phyloP scores from a whole-genome alignment of 2,329 filamentous ascomycete genomes.

The Neofusicoccum ribis region DNA sequence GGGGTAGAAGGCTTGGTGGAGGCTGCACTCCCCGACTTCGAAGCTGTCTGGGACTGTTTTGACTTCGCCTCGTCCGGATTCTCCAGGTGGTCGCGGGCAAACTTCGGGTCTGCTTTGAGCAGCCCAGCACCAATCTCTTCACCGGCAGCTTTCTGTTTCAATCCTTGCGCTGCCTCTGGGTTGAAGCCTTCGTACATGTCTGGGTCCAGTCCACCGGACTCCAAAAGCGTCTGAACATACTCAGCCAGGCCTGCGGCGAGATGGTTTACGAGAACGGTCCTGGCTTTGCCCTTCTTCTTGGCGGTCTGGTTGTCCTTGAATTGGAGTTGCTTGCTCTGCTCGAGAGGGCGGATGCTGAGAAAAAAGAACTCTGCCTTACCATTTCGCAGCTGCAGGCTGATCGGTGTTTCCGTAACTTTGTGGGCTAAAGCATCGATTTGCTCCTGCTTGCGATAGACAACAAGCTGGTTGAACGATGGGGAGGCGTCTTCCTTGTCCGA shows the following conservation, averaged over 20 bases:
- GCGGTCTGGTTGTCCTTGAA: not conserved
- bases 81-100: not conserved
- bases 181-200: conserved; percentile 5
- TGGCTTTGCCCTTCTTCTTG: not conserved
- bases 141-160: not conserved
- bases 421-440: not conserved
- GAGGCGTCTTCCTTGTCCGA: not conserved
- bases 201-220: not conserved
- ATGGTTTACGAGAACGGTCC: not conserved
- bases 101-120: not conserved
- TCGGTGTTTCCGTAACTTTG: too few relatives aligned
- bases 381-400: too few relatives aligned
- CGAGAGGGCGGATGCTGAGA: not conserved
- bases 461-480: not conserved
- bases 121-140: not conserved
- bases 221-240: not conserved
- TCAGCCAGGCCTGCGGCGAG: not conserved
- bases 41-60: not conserved
- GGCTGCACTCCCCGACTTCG: not conserved
- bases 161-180: not conserved
- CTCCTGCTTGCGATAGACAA: conserved; percentile 1
- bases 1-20: not conserved
- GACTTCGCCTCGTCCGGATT: not conserved
- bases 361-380: not conserved
- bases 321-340: not conserved